Evolutionary conservation across 805 yeast species (phyloP).

Genomic region (Ogataea wickerhamii): DNA sequence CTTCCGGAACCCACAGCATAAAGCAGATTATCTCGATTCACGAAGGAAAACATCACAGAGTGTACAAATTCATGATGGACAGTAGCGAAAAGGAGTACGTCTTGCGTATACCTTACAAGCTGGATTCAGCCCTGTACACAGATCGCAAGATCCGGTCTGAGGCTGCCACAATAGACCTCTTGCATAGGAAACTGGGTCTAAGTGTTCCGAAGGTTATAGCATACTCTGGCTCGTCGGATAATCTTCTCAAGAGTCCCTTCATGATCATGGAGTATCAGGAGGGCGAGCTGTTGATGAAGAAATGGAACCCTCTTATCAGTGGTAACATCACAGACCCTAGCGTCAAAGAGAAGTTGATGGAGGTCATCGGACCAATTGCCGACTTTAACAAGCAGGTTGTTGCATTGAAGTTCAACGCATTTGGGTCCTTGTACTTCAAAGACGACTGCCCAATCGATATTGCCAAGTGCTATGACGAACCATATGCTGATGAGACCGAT

Average conservation of each 20-base stretch:
- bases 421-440: constrained; percentile 79
- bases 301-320: constrained; percentile 80
- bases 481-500: constrained; percentile 62
- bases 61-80: constrained; percentile 68
- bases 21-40: constrained; percentile 79
- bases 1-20: constrained; percentile 33
- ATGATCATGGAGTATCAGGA: constrained; percentile 75
- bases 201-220: constrained; percentile 72
- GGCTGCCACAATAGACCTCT: constrained; percentile 90
- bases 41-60: constrained; percentile 92
- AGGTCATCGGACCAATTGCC: constrained; percentile 69
- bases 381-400: constrained; percentile 36
- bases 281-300: constrained; percentile 80
- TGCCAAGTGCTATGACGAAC: constrained; percentile 20
- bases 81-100: constrained; percentile 43
- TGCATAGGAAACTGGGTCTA: constrained; percentile 57
- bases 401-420: constrained; percentile 58
- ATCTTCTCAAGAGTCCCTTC: constrained; percentile 69
- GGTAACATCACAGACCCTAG: constrained; percentile 51
- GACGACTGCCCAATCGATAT: constrained; percentile 50
- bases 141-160: constrained; percentile 76
- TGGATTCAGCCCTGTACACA: constrained; percentile 62
- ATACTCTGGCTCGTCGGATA: constrained; percentile 58
- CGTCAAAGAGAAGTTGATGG: constrained; percentile 47
- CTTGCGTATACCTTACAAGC: constrained; percentile 81